A percentile compares a stretch with the other conserved stretches of the same genome.
Conservation (phyloP, 2,329 filamentous ascomycete genomes). For the Beauveria asiatica region DNA sequence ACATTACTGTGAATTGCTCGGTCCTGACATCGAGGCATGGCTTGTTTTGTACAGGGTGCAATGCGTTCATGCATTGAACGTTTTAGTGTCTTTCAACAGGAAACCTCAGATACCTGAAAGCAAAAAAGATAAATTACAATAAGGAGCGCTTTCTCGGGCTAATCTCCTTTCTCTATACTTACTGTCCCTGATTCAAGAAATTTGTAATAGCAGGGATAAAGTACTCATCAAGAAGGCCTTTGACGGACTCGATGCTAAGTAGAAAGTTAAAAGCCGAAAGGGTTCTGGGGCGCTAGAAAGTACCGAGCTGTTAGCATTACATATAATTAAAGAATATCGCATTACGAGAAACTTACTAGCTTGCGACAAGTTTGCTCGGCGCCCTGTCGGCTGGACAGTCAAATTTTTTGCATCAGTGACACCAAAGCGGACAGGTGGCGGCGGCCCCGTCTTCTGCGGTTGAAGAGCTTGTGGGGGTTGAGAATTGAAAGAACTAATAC, state of each 20-base stretch:
- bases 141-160: background rate
- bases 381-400: constrained; percentile 76
- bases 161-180: background rate
- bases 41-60: background rate
- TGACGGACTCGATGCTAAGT: background rate
- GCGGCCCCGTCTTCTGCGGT: constrained; percentile 51
- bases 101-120: background rate
- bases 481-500: constrained; percentile 41
- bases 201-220: background rate
- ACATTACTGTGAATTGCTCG: background rate
- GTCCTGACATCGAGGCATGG: background rate
- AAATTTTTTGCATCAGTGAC: constrained; percentile 70
- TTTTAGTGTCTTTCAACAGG: background rate
- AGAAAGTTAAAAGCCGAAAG: constrained; percentile 39
- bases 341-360: constrained; percentile 63
- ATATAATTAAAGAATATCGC: background rate
- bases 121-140: constrained; percentile 2
- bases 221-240: background rate
- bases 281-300: constrained; percentile 40
- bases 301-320: background rate
- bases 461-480: constrained; percentile 37
- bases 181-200: background rate
- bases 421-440: constrained; percentile 84
- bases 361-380: constrained; percentile 82
- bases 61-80: background rate